Evolutionary conservation across 2,329 filamentous ascomycete species (phyloP), one percentile per base, ranked within the genome.

Genomic region (Fusarium circinatum): DNA sequence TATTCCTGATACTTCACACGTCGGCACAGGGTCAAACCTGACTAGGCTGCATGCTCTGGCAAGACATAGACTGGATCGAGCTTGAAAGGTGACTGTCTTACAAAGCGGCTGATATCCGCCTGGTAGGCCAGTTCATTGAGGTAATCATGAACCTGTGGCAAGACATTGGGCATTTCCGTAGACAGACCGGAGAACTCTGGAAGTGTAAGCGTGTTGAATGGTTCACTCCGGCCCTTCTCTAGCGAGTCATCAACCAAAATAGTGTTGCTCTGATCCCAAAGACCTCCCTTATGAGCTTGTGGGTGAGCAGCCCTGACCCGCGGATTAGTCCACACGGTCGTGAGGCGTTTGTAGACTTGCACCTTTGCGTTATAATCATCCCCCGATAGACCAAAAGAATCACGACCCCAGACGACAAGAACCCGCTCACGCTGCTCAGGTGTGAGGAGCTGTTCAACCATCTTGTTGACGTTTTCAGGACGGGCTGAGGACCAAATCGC

Each of bases 401-500:
- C 92, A 36, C 96, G 90, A 11, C 87, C 92, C 95, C 95, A 98
- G 62, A 92, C 83, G 24, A 91, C 92, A 36, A 94, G 86, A 24
- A 97, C 86, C 30, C 85, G 82, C 0, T 82, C 65, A 38, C 85
- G 85, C 75, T 92, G 86, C 4, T 86, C 79, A 0, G 83, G 81
- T 0, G 86, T 84, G 65, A 98, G 87, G 1, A 97, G 87, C 55
- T 89, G 84, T 6, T 84, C 82, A 70, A 94, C 89, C 86, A 97
- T 93, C 41, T 83, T 84, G 14, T 82, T 74, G 20, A 98, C 94
- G 73, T 96, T 98, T 3, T 88, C 82, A 0, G 91, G 91, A 26
- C 87, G 89, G 0, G 96, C 95, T 12, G 94, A 97, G 4, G 96
- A 97, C 95, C 96, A 99, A 65, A 98, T 89, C 84, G 95, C 94